These are phyloP conservation scores for Dioscorea cayenensis DNA, from an alignment of 116 monocot genomes.

Conservation along the genomic window DNA sequence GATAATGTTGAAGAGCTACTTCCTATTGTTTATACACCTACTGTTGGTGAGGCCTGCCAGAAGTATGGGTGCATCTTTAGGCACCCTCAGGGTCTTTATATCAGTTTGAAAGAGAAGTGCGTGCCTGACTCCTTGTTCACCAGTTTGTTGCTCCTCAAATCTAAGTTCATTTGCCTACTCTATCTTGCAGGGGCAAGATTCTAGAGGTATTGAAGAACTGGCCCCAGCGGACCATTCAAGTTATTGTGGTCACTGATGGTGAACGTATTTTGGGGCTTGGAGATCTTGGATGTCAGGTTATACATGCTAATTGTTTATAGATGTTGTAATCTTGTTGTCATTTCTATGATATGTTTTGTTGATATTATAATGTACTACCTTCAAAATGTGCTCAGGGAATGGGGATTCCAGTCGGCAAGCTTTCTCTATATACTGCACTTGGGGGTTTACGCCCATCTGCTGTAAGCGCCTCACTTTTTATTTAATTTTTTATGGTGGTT, in stretches of 20 bases:
- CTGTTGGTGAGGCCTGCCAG: conserved; percentile 91
- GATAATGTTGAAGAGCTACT: conserved; percentile 87
- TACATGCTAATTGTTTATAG: background rate
- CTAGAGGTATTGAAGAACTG: conserved; percentile 82
- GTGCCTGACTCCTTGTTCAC: conserved; percentile 5
- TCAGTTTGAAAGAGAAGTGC: conserved; percentile 84
- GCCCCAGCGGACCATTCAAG: conserved; percentile 74
- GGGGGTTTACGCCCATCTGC: conserved; percentile 85
- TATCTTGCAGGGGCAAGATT: conserved; percentile 58
- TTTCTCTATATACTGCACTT: conserved; percentile 89
- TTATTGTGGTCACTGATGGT: conserved; percentile 92
- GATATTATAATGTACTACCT: background rate
- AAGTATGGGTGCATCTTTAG: conserved; percentile 77
- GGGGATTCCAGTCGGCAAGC: conserved; percentile 96
- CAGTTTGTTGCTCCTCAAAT: background rate
- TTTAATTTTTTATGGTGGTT: too few species aligned
- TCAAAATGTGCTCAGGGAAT: conserved; percentile 57
- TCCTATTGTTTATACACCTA: conserved; percentile 85
- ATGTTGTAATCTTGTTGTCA: background rate
- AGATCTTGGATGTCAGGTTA: conserved; percentile 85
- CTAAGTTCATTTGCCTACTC: background rate
- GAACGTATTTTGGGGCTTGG: conserved; percentile 93
- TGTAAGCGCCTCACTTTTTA: conserved; percentile 31
- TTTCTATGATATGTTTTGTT: background rate
- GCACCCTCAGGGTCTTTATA: conserved; percentile 75